Conservation (phyloP, 169 alveolate species). For the Cryptosporidium viatorum region DNA sequence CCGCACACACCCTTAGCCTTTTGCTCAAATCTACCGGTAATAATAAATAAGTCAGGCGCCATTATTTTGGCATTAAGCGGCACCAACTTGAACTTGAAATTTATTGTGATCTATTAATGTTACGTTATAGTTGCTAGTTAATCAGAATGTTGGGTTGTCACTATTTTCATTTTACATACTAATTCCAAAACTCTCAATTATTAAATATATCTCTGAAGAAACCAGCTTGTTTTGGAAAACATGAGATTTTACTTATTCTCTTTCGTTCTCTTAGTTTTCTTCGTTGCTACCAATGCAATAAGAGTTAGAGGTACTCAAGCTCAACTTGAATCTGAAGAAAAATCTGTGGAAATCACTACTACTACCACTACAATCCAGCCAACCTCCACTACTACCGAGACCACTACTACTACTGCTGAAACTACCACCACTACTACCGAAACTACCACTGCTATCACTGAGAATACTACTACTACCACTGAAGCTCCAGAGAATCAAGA, state of each 20-base stretch:
- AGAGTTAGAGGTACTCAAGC: conserved; percentile 25
- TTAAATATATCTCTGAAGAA: neutral
- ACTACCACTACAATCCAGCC: neutral
- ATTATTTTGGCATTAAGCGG: neutral
- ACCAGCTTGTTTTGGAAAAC: neutral
- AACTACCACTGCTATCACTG: too few species aligned
- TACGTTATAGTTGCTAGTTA: neutral
- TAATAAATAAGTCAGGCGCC: neutral
- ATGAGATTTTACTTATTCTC: conserved; percentile 1
- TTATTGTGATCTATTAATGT: neutral
- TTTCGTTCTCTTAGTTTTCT: neutral
- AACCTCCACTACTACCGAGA: neutral
- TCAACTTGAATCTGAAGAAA: neutral
- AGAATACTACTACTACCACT: too few species aligned
- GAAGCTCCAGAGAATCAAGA: too few species aligned
- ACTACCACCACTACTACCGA: too few species aligned
- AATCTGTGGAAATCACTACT: neutral
- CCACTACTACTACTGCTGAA: too few species aligned
- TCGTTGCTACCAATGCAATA: conserved; percentile 33
- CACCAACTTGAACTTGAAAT: neutral
- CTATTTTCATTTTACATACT: neutral
- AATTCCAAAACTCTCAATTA: neutral
- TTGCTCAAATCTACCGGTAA: neutral
- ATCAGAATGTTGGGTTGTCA: neutral
- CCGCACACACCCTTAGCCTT: neutral